Evolutionary conservation across 208 protist genomes (phyloP), one percentile per base, ranked within the genome.

Genomic region (Leptomonas seymouri): DNA sequence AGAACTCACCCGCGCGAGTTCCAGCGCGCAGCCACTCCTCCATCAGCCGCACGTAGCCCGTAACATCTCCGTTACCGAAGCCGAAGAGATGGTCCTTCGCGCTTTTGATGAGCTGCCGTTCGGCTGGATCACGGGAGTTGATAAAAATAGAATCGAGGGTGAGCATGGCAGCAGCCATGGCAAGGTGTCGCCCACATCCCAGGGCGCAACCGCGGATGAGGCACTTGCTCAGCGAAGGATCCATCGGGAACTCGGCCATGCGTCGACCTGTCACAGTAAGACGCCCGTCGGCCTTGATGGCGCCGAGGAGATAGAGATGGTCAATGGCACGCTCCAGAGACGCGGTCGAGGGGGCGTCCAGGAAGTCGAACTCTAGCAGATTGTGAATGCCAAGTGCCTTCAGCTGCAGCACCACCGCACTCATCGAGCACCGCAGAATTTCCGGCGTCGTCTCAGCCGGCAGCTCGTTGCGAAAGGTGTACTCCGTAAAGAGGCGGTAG

Each of bases 161-260:
- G n/a, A 98, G 79, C 91, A 97, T 95, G 12, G 95, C 80, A 30
- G 89, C 95, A 4, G 91, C 89, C 72, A 94, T 97, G 0, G 88
- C 86, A 81, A 97, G 92, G 68, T 97, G 90, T 42, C 97, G 80
- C 45, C 87, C 79, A 58, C 91, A 97, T 21, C 80, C 80, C 30
- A 95, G 80, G 20, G 75, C 69, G 34, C 82, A 80, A 18, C 83
- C 85, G 11, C 77, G 80, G 59, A 98, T 78, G 42, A 98, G 81
- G 65, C 90, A 90, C 77, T 99, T 99, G 45, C 96, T 92, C 6
- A 99, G 79, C 72, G 98, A 97, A 27, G 99, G 99, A 61, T 99
- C 98, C 61, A 99, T 78, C 65, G 99, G 99, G 72, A 99, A 99
- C 77, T 99, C 98, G 5, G 98, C 82, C 98, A 99, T 99, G 42